These are phyloP conservation scores for Geotrichum phurueaensis DNA, from an alignment of 1,139 yeast species.

Conservation along the genomic window DNA sequence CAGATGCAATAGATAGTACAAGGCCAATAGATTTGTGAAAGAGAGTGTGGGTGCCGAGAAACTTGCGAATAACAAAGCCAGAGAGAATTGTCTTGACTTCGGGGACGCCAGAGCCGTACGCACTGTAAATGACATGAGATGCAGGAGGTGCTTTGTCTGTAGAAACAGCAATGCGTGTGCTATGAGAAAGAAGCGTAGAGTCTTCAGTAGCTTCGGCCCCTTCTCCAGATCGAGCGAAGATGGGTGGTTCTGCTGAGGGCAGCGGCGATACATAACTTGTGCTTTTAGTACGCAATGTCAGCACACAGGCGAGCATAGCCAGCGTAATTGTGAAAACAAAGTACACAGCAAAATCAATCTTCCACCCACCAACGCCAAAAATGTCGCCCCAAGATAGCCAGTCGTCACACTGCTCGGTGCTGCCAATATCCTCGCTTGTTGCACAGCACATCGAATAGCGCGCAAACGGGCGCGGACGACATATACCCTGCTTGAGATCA, in stretches of 20 bases:
- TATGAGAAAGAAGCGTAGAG: background rate
- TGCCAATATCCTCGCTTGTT: background rate
- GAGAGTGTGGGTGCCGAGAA: constrained; percentile 51
- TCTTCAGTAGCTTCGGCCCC: background rate
- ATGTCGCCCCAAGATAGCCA: constrained; percentile 49
- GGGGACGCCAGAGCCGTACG: constrained; percentile 61
- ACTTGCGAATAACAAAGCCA: constrained; percentile 51
- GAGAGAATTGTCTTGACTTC: constrained; percentile 54
- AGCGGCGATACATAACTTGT: constrained; percentile 29
- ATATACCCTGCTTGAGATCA: constrained; percentile 53
- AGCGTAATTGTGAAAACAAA: constrained; percentile 40
- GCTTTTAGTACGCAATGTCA: constrained; percentile 48
- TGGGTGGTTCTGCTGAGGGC: background rate
- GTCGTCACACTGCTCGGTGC: constrained; percentile 33
- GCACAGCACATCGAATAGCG: constrained; percentile 46
- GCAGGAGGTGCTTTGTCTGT: background rate
- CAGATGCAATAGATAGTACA: constrained; percentile 58
- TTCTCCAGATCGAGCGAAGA: background rate
- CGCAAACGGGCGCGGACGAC: constrained; percentile 44
- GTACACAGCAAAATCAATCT: constrained; percentile 41
- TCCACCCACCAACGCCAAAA: constrained; percentile 14
- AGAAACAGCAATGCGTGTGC: background rate
- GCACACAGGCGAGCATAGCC: constrained; percentile 43
- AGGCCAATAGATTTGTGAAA: constrained; percentile 48
- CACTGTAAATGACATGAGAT: constrained; percentile 44